Evolutionary conservation across 164 flowering plant genomes (phyloP).

Genomic region (Magnolia sinica): DNA sequence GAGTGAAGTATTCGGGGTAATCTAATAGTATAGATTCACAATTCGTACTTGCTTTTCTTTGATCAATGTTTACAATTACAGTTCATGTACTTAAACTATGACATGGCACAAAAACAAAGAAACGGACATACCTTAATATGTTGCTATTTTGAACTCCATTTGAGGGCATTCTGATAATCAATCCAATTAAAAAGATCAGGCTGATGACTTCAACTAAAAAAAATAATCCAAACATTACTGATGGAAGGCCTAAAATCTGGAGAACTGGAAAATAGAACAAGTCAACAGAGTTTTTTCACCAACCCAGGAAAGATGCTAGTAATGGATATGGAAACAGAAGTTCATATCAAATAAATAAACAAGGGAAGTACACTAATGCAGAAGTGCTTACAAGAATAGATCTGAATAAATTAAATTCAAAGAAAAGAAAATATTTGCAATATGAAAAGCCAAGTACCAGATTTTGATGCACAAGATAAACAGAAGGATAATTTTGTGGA

Average conservation of each 20-base stretch:
- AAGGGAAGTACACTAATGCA: too few relatives aligned
- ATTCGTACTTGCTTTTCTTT: too few relatives aligned
- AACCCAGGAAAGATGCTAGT: background rate
- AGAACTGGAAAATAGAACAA: background rate
- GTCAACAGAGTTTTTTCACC: background rate
- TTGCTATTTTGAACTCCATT: slow-evolving; percentile 52
- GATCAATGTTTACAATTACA: too few relatives aligned
- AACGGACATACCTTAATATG: slow-evolving; percentile 61
- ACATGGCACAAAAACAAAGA: background rate
- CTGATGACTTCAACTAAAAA: too few relatives aligned
- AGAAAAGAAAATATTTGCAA: too few relatives aligned
- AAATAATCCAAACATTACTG: background rate
- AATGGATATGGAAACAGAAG: background rate
- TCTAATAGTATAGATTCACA: too few relatives aligned
- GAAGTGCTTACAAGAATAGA: too few relatives aligned
- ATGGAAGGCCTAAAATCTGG: background rate
- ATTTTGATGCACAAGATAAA: too few relatives aligned
- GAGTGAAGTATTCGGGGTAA: too few relatives aligned
- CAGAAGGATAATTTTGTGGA: too few relatives aligned
- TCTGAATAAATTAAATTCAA: too few relatives aligned
- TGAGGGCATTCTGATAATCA: slow-evolving; percentile 40
- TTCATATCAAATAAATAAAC: background rate
- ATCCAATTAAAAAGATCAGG: slow-evolving; percentile 9
- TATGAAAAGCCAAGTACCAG: too few relatives aligned
- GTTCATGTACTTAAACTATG: background rate